Evolutionary conservation across 495 filamentous ascomycete genomes (phyloP).

Genomic region (Daldinia concentrica): DNA sequence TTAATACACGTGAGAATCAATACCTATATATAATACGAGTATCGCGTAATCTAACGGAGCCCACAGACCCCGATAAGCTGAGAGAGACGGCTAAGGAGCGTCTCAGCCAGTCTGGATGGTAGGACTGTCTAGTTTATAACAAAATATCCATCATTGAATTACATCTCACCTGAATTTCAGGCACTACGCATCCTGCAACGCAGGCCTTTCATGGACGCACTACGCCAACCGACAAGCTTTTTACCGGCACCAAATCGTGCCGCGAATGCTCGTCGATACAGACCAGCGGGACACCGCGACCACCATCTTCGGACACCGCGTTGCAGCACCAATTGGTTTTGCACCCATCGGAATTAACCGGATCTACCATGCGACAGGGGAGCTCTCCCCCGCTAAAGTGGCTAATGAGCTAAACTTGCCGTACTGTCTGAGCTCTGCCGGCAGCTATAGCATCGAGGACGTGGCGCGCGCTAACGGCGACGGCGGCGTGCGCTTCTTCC

Average conservation of each 20-base stretch:
- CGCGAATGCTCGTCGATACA: conserved; percentile 69
- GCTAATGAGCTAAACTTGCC: conserved; percentile 64
- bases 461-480: conserved; percentile 64
- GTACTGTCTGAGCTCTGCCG: conserved; percentile 68
- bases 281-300: conserved; percentile 65
- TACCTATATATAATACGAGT: not conserved
- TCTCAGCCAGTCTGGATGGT: conserved; percentile 63
- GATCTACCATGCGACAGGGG: conserved; percentile 68
- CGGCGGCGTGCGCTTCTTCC: conserved; percentile 64
- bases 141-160: not conserved
- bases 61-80: conserved; percentile 63
- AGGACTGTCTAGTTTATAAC: not conserved
- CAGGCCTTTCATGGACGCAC: conserved; percentile 71
- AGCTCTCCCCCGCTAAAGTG: conserved; percentile 67
- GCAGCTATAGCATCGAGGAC: conserved; percentile 65
- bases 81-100: conserved; percentile 66
- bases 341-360: conserved; percentile 73
- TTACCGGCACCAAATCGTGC: conserved; percentile 73
- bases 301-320: conserved; percentile 68
- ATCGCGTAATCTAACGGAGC: not conserved
- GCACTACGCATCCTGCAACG: conserved; percentile 73
- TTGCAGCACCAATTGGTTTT: conserved; percentile 69
- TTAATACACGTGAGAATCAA: conserved; percentile 59
- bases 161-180: conserved; percentile 16
- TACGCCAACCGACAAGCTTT: conserved; percentile 74